These are phyloP conservation scores for Phlyctochytrium bullatum DNA, from an alignment of 192 early-diverging fungal genomes.

Conservation along the genomic window DNA sequence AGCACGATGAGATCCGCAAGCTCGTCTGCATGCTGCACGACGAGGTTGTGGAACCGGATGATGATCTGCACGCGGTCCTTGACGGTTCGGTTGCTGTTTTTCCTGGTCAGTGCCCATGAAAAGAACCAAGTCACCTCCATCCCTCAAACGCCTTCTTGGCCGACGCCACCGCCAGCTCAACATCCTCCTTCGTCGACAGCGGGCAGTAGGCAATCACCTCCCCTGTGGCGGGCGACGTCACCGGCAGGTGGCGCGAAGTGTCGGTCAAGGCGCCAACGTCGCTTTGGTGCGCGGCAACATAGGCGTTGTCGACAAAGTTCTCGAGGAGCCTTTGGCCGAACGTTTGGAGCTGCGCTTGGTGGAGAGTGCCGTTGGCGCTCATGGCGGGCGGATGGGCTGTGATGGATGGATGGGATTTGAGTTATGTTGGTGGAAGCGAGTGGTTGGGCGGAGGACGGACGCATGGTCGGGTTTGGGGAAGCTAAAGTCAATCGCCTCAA, in stretches of 20 bases:
- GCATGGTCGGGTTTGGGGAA: too few species aligned
- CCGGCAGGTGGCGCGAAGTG: slow-evolving; percentile 31
- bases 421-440: too few species aligned
- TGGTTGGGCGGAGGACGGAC: too few species aligned
- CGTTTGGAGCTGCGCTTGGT: background rate
- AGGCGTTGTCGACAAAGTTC: slow-evolving; percentile 26
- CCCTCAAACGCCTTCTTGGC: slow-evolving; percentile 36
- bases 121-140: slow-evolving; percentile 22
- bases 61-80: slow-evolving; percentile 68
- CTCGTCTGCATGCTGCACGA: slow-evolving; percentile 60
- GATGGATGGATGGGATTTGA: too few species aligned
- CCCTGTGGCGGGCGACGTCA: slow-evolving; percentile 64
- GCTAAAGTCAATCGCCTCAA: too few species aligned
- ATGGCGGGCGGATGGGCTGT: too few species aligned
- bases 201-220: slow-evolving; percentile 65
- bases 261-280: background rate
- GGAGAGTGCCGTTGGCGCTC: too few species aligned
- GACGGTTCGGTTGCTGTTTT: slow-evolving; percentile 48
- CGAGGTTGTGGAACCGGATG: slow-evolving; percentile 55
- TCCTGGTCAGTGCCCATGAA: background rate
- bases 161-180: slow-evolving; percentile 57
- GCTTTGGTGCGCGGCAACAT: slow-evolving; percentile 17
- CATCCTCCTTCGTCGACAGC: slow-evolving; percentile 53
- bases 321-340: slow-evolving; percentile 16
- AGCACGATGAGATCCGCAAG: slow-evolving; percentile 68